These are phyloP conservation scores for Escallonia rubra DNA, from an alignment of 129 eudicot genomes.

Conservation along the genomic window DNA sequence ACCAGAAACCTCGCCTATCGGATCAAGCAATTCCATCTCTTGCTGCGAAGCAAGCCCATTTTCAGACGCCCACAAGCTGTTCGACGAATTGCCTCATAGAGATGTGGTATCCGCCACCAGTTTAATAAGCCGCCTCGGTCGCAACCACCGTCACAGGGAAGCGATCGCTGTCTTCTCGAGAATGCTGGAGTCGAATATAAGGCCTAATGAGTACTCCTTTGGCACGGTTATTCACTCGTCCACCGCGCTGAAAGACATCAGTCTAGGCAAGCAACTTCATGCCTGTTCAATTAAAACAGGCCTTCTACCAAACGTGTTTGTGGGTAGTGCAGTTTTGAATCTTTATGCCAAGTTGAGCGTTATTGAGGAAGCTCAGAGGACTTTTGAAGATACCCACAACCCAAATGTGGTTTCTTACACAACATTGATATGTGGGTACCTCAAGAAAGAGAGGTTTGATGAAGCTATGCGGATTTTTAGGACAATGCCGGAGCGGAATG, in stretches of 20 bases:
- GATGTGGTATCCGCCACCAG: conserved; percentile 49
- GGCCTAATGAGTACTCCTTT: conserved; percentile 64
- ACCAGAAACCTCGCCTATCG: background rate
- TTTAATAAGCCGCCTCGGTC: conserved; percentile 41
- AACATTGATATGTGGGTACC: conserved; percentile 52
- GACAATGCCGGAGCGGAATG: conserved; percentile 65
- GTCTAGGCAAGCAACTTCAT: conserved; percentile 57
- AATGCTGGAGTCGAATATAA: conserved; percentile 47
- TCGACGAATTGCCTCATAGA: conserved; percentile 57
- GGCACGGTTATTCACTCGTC: conserved; percentile 48
- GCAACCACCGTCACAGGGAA: conserved; percentile 30
- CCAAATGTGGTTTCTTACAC: conserved; percentile 79
- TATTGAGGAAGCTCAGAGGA: conserved; percentile 51
- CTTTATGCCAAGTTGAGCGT: conserved; percentile 44
- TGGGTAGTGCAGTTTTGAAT: conserved; percentile 54
- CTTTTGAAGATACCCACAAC: conserved; percentile 42
- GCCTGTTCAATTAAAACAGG: conserved; percentile 34
- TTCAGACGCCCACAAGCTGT: conserved; percentile 35
- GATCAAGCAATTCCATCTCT: background rate
- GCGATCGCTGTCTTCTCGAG: conserved; percentile 33
- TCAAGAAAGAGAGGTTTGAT: conserved; percentile 42
- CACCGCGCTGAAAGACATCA: conserved; percentile 32
- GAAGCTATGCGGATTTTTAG: conserved; percentile 46
- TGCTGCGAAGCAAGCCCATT: background rate
- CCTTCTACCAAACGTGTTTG: conserved; percentile 44